phyloP scores from a whole-genome alignment of 1,284 basidiomycete genomes.

The Neotropicomus parvogracilis region DNA sequence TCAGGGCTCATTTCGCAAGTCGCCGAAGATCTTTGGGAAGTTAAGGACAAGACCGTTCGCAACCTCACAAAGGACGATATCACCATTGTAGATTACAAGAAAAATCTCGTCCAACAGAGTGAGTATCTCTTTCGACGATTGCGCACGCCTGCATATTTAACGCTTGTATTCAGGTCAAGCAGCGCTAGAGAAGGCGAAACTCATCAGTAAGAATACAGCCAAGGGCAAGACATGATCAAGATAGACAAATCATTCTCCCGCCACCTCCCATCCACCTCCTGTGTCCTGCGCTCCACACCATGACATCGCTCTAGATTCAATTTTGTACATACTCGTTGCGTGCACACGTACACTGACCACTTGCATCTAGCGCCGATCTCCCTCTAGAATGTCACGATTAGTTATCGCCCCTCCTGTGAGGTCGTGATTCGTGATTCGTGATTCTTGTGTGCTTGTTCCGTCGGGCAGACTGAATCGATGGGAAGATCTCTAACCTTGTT shows the following conservation, averaged over 20 bases:
- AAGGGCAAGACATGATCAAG: conserved; percentile 55
- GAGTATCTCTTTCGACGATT: conserved; percentile 30
- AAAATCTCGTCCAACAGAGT: conserved; percentile 69
- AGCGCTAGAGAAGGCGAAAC: conserved; percentile 87
- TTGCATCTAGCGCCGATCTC: conserved; percentile 15
- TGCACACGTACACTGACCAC: conserved; percentile 14
- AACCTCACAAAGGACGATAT: conserved; percentile 90
- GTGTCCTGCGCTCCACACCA: conserved; percentile 8
- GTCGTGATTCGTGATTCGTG: conserved; percentile 14
- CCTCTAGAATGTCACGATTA: conserved; percentile 17
- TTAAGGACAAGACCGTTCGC: conserved; percentile 90
- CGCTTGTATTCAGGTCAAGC: conserved; percentile 47
- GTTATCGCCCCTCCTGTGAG: conserved; percentile 7
- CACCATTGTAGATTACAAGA: conserved; percentile 90
- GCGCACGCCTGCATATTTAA: conserved; percentile 9
- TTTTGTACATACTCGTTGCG: conserved; percentile 13
- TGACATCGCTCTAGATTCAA: conserved; percentile 10
- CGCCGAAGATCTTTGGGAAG: conserved; percentile 98
- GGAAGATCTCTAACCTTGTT: conserved; percentile 22
- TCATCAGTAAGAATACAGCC: conserved; percentile 76
- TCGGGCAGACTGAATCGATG: conserved; percentile 17
- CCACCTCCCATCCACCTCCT: conserved; percentile 5
- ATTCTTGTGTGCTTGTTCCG: conserved; percentile 7
- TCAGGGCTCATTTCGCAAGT: conserved; percentile 89
- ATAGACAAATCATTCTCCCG: neutral